These are phyloP conservation scores for Salix brachista DNA, from an alignment of 345 rosid species.

Conservation along the genomic window DNA sequence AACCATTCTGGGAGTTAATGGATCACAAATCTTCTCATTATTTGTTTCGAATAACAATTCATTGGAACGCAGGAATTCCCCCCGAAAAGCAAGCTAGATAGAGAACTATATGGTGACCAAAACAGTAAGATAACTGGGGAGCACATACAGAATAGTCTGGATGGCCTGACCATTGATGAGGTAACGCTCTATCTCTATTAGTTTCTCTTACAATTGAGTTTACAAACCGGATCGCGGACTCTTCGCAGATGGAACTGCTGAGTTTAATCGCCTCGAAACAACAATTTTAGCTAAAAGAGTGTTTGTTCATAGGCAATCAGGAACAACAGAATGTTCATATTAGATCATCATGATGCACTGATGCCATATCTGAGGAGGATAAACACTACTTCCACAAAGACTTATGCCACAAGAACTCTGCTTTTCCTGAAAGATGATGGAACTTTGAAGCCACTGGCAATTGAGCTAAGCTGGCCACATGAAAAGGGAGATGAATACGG, in stretches of 20 bases:
- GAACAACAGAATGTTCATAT: conserved; percentile 58
- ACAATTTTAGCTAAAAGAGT: neutral
- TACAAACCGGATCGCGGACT: neutral
- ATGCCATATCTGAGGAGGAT: conserved; percentile 70
- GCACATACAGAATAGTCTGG: conserved; percentile 21
- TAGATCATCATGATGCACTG: conserved; percentile 76
- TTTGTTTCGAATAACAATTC: neutral
- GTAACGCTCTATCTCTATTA: conserved; percentile 10
- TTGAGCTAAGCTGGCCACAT: conserved; percentile 78
- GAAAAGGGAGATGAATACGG: conserved; percentile 61
- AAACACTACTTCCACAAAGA: conserved; percentile 55
- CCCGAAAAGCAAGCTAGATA: conserved; percentile 31
- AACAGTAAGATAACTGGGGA: conserved; percentile 30
- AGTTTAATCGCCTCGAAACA: too few relatives aligned
- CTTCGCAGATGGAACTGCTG: neutral
- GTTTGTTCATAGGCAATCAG: conserved; percentile 47
- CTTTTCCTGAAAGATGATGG: conserved; percentile 75
- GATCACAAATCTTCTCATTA: neutral
- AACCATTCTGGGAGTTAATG: neutral
- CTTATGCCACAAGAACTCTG: conserved; percentile 72
- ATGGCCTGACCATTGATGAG: conserved; percentile 23
- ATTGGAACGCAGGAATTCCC: conserved; percentile 34
- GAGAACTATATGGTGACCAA: conserved; percentile 29
- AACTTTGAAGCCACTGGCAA: conserved; percentile 76
- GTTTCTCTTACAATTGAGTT: neutral